phyloP scores from a whole-genome alignment of 495 filamentous ascomycete genomes.

The Penicillium manginii region DNA sequence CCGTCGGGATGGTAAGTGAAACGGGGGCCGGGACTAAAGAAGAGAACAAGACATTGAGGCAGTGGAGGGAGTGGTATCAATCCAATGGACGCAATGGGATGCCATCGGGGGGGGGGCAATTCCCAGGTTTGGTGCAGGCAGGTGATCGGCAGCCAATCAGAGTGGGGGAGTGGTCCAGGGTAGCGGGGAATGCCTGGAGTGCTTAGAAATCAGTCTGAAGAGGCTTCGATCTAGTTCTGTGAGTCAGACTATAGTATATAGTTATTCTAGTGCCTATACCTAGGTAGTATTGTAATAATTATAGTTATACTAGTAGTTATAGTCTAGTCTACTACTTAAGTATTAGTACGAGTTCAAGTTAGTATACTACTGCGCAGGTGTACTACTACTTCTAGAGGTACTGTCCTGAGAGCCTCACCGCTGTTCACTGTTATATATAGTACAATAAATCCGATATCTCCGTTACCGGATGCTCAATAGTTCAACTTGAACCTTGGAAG shows the following conservation, averaged over 20 bases:
- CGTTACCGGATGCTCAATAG: too few species aligned
- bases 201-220: conserved; percentile 28
- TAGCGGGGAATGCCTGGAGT: neutral
- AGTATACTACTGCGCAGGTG: too few species aligned
- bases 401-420: too few species aligned
- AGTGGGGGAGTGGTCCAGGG: neutral
- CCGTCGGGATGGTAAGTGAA: neutral
- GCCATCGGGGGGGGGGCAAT: neutral
- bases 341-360: too few species aligned
- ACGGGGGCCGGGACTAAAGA: neutral
- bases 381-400: too few species aligned
- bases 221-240: conserved; percentile 18
- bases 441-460: too few species aligned
- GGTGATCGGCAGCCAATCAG: conserved; percentile 23
- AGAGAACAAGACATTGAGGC: neutral
- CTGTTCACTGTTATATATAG: too few species aligned
- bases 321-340: too few species aligned
- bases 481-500: too few species aligned
- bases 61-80: neutral
- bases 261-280: too few species aligned
- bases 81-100: neutral
- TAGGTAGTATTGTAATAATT: neutral
- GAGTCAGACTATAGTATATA: neutral
- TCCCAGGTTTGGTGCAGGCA: conserved; percentile 14
- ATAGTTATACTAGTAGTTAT: neutral